Base-by-base conservation (phyloP, 176 grass and related monocot genomes). In the Tillandsia fasciculata region DNA sequence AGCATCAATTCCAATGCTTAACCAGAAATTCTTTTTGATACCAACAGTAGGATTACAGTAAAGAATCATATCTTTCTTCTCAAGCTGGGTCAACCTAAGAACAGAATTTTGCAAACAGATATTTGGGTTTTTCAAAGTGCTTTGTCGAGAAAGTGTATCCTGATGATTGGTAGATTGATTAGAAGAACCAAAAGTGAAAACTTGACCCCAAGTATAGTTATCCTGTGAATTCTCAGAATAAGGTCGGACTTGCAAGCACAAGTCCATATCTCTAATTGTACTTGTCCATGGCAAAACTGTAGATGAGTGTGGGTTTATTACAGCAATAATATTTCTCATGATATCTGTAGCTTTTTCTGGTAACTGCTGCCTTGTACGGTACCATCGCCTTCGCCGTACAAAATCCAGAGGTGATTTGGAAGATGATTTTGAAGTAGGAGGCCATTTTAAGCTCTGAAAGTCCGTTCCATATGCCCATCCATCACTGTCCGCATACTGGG, bases 221-320 rank as follows among this genome's bases (percentile, higher is more conserved):
- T 89, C 81, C 65, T 85, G 67, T 28, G 81, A 78, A 77, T 83
- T 89, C 78, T 75, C 84, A 14, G 81, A 75, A 78, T 73, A 83
- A 11, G 93, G 93, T 12, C 93, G 93, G 70, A 92, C 73, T 83
- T 97, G 93, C 86, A 97, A 81, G 70, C 84, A 92, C 50, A 92
- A 42, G 71, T 92, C 82, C 86, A 84, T 85, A 68, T 82, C 89
- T 48, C 67, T 85, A 69, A 74, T 77, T 81, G 92, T 81, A 20
- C 73, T 66, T n/a, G 84, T 87, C 89, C 89, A 97, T 59, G 93
- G 93, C 75, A 97, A 83, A 29, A 84, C 28, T 15, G 76, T 85
- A 57, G 82, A 92, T 67, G 93, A 83, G 58, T 73, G 72, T 69
- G 93, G 86, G 73, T 84, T 78, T n/a, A 97, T 61, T 87, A 79